phyloP scores from a whole-genome alignment of 805 yeast species.

The Candida glaebosa region DNA sequence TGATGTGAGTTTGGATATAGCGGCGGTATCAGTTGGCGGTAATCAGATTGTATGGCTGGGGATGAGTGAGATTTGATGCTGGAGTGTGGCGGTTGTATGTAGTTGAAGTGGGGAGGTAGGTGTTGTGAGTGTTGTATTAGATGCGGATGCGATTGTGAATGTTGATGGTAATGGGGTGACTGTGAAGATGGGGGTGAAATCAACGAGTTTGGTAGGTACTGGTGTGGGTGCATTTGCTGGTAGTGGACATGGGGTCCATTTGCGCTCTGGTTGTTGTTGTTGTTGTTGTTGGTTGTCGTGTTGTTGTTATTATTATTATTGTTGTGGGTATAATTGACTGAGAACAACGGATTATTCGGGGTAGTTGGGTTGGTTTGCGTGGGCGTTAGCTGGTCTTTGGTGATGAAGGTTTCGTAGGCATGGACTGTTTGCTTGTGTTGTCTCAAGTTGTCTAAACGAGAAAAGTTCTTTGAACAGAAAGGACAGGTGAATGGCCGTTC shows the following conservation, averaged over 20 bases:
- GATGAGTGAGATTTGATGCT: not conserved
- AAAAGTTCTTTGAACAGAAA: conserved; percentile 73
- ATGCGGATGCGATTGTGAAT: not conserved
- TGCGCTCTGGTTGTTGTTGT: conserved; percentile 5
- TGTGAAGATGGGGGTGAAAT: conserved; percentile 8
- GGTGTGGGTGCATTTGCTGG: not conserved
- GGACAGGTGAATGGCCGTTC: conserved; percentile 90
- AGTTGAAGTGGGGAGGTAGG: not conserved
- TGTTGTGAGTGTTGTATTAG: not conserved
- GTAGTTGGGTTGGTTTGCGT: conserved; percentile 2
- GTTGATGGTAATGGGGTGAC: conserved; percentile 7
- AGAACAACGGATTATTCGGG: conserved; percentile 7
- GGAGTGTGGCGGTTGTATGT: not conserved
- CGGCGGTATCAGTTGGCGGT: not conserved
- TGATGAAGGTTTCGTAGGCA: conserved; percentile 34
- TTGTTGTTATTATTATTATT: not conserved
- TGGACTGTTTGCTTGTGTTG: conserved; percentile 83
- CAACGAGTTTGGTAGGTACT: not conserved
- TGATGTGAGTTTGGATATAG: not conserved
- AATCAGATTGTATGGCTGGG: not conserved
- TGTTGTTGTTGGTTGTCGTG: not conserved
- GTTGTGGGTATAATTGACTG: conserved; percentile 3
- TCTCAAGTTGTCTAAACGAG: conserved; percentile 81
- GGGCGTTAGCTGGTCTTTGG: conserved; percentile 9
- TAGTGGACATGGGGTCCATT: not conserved